A percentile compares a stretch with the other conserved stretches of the same genome.
These are phyloP conservation scores for Metarhizium guizhouense DNA, from an alignment of 2,329 filamentous ascomycete species.

Conservation along the genomic window DNA sequence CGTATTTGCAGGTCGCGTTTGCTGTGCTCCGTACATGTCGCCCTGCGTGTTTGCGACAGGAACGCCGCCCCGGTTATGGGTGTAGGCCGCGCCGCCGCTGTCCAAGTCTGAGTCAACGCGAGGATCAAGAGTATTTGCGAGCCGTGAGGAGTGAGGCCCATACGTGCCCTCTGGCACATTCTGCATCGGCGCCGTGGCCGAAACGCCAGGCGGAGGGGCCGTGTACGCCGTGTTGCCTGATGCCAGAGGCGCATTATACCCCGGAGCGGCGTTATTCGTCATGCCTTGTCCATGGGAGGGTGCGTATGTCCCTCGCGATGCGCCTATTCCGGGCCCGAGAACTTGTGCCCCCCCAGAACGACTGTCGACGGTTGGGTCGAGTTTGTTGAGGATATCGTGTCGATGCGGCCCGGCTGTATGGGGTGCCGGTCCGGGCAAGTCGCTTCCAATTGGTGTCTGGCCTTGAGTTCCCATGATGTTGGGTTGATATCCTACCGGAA, in stretches of 20 bases:
- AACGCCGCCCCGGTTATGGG: background rate
- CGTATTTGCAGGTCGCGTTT: background rate
- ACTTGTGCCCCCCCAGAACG: background rate
- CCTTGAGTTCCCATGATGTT: background rate
- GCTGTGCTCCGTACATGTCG: background rate
- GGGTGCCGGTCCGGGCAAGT: background rate
- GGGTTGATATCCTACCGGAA: background rate
- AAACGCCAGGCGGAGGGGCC: background rate
- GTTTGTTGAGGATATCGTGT: background rate
- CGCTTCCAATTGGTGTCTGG: background rate
- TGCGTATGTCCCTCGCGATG: background rate
- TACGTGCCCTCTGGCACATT: background rate
- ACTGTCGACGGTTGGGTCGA: background rate
- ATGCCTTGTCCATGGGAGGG: background rate
- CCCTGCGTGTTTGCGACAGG: background rate
- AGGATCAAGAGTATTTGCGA: background rate
- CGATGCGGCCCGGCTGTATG: background rate
- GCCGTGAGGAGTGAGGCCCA: background rate
- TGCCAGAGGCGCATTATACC: background rate
- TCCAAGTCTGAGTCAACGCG: background rate
- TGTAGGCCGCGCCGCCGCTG: background rate
- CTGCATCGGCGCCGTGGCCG: background rate
- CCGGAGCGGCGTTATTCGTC: background rate
- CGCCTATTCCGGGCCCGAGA: background rate
- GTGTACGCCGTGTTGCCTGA: background rate